Conservation (phyloP, 306 rosid species). For the Pachyrhizus erosus region DNA sequence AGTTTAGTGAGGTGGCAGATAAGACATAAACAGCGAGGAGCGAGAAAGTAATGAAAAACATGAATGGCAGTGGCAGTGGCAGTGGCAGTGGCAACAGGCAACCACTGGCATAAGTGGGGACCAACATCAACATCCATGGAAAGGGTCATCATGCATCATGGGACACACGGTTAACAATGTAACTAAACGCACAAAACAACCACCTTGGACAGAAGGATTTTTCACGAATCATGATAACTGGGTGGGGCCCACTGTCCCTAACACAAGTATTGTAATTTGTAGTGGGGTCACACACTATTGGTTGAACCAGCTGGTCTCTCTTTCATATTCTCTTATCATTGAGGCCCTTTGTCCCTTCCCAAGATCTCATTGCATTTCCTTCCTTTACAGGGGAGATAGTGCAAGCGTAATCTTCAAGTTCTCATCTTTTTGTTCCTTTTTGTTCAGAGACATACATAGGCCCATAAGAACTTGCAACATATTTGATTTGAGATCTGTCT, state of each 20-base stretch:
- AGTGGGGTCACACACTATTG: conserved; percentile 59
- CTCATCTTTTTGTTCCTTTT: conserved; percentile 51
- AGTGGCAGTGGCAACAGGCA: background rate
- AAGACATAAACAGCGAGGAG: background rate
- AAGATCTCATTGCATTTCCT: conserved; percentile 63
- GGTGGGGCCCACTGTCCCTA: conserved; percentile 47
- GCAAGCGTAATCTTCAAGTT: conserved; percentile 42
- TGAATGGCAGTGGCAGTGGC: background rate
- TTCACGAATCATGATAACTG: conserved; percentile 29
- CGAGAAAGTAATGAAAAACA: background rate
- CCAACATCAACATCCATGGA: conserved; percentile 32
- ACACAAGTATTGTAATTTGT: conserved; percentile 43
- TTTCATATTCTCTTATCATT: conserved; percentile 43
- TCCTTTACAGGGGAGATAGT: conserved; percentile 37
- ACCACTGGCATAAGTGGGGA: conserved; percentile 12
- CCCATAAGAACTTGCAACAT: conserved; percentile 31
- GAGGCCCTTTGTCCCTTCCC: conserved; percentile 40
- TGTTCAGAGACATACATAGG: conserved; percentile 21
- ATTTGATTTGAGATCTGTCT: conserved; percentile 67
- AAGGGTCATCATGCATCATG: conserved; percentile 11
- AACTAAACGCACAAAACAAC: conserved; percentile 28
- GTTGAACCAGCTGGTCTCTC: conserved; percentile 67
- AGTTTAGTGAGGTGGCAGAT: background rate
- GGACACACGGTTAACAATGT: conserved; percentile 26
- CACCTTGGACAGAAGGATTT: background rate